A percentile compares a stretch with the other conserved stretches of the same genome.
Evolutionary conservation across 2,329 filamentous ascomycete genomes (phyloP).

Genomic region (Botrytis cinerea): DNA sequence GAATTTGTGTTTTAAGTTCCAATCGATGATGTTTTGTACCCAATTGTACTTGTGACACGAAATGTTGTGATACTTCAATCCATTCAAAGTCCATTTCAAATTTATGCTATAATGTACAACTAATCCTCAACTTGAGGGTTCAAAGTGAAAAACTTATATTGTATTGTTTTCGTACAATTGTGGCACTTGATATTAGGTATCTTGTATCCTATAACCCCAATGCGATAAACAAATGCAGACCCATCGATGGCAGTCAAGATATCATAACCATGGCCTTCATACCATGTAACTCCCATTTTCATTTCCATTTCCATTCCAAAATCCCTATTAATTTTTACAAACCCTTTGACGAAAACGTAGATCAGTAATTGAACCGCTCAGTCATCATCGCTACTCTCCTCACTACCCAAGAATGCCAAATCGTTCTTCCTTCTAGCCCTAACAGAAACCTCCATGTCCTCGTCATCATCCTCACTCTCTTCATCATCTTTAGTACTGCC

Average conservation of each 20-base stretch:
- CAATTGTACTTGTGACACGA: neutral
- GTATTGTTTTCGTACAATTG: neutral
- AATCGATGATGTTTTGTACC: neutral
- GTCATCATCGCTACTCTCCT: conserved; percentile 55
- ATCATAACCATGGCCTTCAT: neutral
- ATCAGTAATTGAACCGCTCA: neutral
- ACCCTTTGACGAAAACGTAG: too few species aligned
- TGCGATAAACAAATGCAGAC: neutral
- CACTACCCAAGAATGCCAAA: conserved; percentile 67
- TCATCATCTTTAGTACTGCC: conserved; percentile 25
- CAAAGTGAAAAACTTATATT: neutral
- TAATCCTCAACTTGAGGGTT: neutral
- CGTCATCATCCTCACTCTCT: conserved; percentile 39
- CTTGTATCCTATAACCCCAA: neutral
- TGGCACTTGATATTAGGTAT: neutral
- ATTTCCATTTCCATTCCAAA: conserved; percentile 1
- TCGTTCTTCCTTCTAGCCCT: conserved; percentile 43
- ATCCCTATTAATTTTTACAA: neutral
- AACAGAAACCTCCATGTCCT: conserved; percentile 5
- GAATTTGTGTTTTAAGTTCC: neutral
- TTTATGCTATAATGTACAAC: neutral
- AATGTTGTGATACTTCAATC: too few species aligned
- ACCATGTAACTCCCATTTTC: conserved; percentile 5
- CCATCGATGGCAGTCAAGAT: neutral
- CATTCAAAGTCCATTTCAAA: neutral